These are phyloP conservation scores for Quercus phellos DNA, from an alignment of 331 rosid genomes.

Conservation along the genomic window DNA sequence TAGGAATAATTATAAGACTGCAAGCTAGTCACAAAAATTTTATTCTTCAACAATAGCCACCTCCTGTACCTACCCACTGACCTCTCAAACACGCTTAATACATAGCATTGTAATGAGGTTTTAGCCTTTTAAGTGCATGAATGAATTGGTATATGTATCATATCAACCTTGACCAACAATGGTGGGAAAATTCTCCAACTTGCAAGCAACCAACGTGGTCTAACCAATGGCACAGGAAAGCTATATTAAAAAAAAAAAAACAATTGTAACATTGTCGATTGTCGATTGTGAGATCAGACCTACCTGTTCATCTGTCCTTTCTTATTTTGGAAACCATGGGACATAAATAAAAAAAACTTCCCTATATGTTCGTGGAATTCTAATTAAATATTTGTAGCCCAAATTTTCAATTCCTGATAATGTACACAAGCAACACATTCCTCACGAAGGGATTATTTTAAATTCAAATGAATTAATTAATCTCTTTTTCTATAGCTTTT, in stretches of 20 bases:
- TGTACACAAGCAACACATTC: no score
- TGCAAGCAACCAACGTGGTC: slow-evolving; percentile 23
- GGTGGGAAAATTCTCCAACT: slow-evolving; percentile 21
- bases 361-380: background rate
- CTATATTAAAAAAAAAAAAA: background rate
- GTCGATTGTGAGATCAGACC: background rate
- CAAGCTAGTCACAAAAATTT: background rate
- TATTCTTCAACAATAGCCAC: background rate
- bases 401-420: no score
- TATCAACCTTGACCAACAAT: slow-evolving; percentile 23
- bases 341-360: background rate
- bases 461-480: no score
- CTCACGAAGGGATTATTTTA: no score
- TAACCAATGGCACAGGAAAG: background rate
- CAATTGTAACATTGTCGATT: background rate
- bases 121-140: slow-evolving; percentile 23
- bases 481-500: no score
- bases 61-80: slow-evolving; percentile 19
- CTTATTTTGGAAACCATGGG: background rate
- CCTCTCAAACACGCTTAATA: background rate
- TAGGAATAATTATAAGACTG: background rate
- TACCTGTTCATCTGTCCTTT: background rate
- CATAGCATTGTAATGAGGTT: background rate
- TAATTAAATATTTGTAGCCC: background rate
- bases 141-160: slow-evolving; percentile 3